Conservation (phyloP, 768 basidiomycete genomes). For the Russula sp. region DNA sequence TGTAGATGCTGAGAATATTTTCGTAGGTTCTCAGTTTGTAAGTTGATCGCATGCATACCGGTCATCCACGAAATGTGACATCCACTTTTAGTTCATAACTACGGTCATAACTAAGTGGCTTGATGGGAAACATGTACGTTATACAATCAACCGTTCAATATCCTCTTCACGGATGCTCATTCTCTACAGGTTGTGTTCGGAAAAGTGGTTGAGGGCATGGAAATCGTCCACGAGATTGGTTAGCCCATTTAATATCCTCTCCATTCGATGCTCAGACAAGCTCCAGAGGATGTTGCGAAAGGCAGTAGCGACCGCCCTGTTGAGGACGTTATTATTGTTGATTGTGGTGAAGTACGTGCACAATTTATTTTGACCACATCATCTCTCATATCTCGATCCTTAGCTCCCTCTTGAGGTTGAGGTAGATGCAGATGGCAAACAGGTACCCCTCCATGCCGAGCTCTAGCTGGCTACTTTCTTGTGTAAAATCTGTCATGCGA, state of each 20-base stretch:
- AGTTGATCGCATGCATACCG: constrained; percentile 33
- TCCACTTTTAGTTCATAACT: constrained; percentile 77
- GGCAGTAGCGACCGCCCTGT: constrained; percentile 66
- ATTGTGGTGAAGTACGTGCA: constrained; percentile 77
- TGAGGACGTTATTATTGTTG: constrained; percentile 74
- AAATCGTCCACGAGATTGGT: constrained; percentile 77
- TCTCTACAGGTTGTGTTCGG: constrained; percentile 82
- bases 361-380: constrained; percentile 4
- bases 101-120: constrained; percentile 86
- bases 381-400: constrained; percentile 11
- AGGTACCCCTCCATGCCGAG: constrained; percentile 95
- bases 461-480: constrained; percentile 54
- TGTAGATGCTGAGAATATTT: constrained; percentile 19
- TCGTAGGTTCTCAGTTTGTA: constrained; percentile 78
- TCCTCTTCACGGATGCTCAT: constrained; percentile 27
- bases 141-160: constrained; percentile 3
- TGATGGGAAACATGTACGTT: constrained; percentile 78
- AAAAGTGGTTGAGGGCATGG: constrained; percentile 88
- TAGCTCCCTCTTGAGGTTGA: constrained; percentile 54
- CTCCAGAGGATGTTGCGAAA: constrained; percentile 70
- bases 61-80: constrained; percentile 13
- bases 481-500: constrained; percentile 33
- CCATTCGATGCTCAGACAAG: constrained; percentile 26
- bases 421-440: constrained; percentile 63
- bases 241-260: constrained; percentile 29